Conservation (phyloP, 1,284 basidiomycete genomes). For the Pyrrhoderma lamaoense region DNA sequence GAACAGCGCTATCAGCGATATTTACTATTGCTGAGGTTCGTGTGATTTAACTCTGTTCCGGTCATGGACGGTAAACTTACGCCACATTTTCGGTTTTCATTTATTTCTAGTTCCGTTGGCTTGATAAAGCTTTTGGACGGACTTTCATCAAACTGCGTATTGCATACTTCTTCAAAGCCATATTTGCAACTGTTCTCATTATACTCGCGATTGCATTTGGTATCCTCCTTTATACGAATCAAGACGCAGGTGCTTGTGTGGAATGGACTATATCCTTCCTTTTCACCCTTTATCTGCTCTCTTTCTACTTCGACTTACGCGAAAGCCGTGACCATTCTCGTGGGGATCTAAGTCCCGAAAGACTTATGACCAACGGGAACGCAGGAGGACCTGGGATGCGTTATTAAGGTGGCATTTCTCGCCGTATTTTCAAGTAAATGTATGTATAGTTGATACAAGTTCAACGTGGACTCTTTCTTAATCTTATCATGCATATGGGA, state of each 20-base stretch:
- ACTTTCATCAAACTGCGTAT: slow-evolving; percentile 39
- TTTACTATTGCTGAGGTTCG: slow-evolving; percentile 64
- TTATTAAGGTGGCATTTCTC: too few species aligned
- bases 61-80: neutral
- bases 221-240: slow-evolving; percentile 37
- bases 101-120: slow-evolving; percentile 48
- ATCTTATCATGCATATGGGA: too few species aligned
- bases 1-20: slow-evolving; percentile 58
- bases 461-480: too few species aligned
- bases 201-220: slow-evolving; percentile 56
- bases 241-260: slow-evolving; percentile 52
- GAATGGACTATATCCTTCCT: slow-evolving; percentile 70
- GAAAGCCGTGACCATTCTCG: too few species aligned
- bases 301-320: slow-evolving; percentile 55
- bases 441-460: too few species aligned
- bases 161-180: slow-evolving; percentile 57
- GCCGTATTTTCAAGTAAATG: too few species aligned
- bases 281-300: slow-evolving; percentile 62
- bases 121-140: slow-evolving; percentile 44
- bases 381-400: too few species aligned
- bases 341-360: too few species aligned
- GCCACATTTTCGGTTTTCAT: neutral
- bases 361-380: too few species aligned
- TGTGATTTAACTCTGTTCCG: slow-evolving; percentile 5
- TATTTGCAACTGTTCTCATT: slow-evolving; percentile 51